Conservation (phyloP, 164 flowering plant genomes). For the Protea cynaroides region DNA sequence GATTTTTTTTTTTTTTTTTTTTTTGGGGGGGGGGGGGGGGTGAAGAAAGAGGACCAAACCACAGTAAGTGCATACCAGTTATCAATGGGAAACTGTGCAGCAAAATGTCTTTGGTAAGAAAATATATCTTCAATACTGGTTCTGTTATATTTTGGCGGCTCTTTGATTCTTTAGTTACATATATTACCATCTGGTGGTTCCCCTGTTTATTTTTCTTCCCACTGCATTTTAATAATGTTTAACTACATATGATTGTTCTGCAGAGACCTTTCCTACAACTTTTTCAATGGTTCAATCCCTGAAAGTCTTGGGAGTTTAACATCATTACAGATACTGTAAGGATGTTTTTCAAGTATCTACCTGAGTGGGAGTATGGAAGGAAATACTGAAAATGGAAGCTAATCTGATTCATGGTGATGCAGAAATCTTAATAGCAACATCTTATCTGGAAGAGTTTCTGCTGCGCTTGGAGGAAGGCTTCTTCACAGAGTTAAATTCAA, state of each 20-base stretch:
- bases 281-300: slow-evolving; percentile 89
- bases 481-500: slow-evolving; percentile 96
- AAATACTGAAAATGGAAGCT: background rate
- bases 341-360: slow-evolving; percentile 8
- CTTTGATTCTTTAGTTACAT: too few species aligned
- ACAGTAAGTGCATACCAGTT: too few species aligned
- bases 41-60: too few species aligned
- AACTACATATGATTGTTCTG: slow-evolving; percentile 10
- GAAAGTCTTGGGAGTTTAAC: slow-evolving; percentile 82
- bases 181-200: background rate
- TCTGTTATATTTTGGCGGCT: too few species aligned
- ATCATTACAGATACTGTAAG: slow-evolving; percentile 70
- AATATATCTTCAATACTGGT: too few species aligned
- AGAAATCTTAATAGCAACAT: slow-evolving; percentile 90
- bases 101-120: too few species aligned
- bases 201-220: background rate
- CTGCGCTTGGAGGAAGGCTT: slow-evolving; percentile 80
- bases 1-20: too few species aligned
- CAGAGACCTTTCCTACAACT: slow-evolving; percentile 94
- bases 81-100: too few species aligned
- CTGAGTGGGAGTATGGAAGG: background rate
- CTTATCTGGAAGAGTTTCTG: slow-evolving; percentile 79
- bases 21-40: too few species aligned
- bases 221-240: slow-evolving; percentile 1
- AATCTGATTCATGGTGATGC: slow-evolving; percentile 32